Base-by-base conservation (phyloP, 1,139 yeast species). In the Blastobotrys aristatus region DNA sequence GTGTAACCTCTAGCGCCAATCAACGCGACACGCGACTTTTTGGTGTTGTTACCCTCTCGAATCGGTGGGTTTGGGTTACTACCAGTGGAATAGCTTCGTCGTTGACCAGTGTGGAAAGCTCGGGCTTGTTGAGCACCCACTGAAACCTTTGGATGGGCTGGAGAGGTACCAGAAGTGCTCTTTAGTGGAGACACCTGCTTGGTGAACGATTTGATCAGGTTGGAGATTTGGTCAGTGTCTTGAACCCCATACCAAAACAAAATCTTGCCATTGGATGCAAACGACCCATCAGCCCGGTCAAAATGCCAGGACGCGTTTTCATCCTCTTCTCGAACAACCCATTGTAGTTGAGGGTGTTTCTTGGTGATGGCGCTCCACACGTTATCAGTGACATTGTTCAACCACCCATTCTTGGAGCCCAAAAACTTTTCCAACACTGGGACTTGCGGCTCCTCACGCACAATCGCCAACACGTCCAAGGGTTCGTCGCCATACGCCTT, bases 1-100 rank as follows among this genome's bases (percentile, higher is more conserved):
- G 97, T 90, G 70, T 80, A 88, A 35, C 99, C 99, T 71, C 99
- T 84, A 36, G 98, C 99, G 59, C 99, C 99, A 63, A 92, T 90
- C 59, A 92, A 77, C 1, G 97, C 98, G 43, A 94, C 90, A 52
- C 79, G 80, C 34, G 87, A 72, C 51, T 77, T 78, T 45, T 72
- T 66, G 40, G 74, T 72, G 69, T 82, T 85, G 41, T 77, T 66
- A 31, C 88, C 94, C 49, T 75, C 72, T 51, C 73, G 73, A 40
- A 77, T 57, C 18, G 94, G 92, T 11, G 90, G 88, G 63, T 83
- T 84, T 47, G 95, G 92, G 64, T 82, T 79, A 37, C 84, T 67
- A 10, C 27, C 10, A 5, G 38, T 20, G 22, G 59, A 50, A 53
- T 54, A 57, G 26, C 35, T 8, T 42, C 50, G 43, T 49, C 32